A percentile compares a stretch with the other conserved stretches of the same genome.
Evolutionary conservation across 2,329 filamentous ascomycete species (phyloP).

Genomic region (Monosporascus sp.): DNA sequence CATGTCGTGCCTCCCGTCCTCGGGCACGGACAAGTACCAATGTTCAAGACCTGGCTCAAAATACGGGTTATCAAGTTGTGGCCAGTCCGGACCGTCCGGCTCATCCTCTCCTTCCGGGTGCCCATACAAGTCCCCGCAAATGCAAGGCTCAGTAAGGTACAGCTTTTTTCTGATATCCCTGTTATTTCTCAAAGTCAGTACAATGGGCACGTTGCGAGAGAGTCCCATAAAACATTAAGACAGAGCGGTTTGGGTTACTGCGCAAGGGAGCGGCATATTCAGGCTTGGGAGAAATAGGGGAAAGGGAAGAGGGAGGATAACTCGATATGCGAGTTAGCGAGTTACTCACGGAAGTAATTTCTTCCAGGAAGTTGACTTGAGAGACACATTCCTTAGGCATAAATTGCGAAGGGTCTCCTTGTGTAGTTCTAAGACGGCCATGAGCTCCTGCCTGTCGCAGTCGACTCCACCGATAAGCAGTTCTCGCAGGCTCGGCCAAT

Average conservation of each 20-base stretch:
- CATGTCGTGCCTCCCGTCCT: slow-evolving; percentile 6
- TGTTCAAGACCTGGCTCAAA: slow-evolving; percentile 6
- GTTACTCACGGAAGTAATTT: slow-evolving; percentile 12
- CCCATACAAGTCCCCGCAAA: slow-evolving; percentile 20
- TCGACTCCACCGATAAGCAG: slow-evolving; percentile 17
- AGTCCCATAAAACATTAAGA: too few species aligned
- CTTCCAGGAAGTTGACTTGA: slow-evolving; percentile 19
- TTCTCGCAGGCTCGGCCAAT: slow-evolving; percentile 17
- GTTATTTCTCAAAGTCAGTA: neutral
- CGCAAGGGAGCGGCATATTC: neutral
- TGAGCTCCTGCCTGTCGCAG: slow-evolving; percentile 18
- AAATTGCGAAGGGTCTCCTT: slow-evolving; percentile 18
- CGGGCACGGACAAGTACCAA: slow-evolving; percentile 15
- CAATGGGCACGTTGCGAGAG: too few species aligned
- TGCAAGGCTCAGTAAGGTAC: slow-evolving; percentile 15
- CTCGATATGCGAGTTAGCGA: neutral
- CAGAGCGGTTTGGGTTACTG: too few species aligned
- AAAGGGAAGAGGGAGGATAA: neutral
- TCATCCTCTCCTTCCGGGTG: slow-evolving; percentile 9
- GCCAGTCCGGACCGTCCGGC: too few species aligned
- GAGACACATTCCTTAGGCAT: slow-evolving; percentile 17
- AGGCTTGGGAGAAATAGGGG: neutral
- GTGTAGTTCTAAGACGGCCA: slow-evolving; percentile 17
- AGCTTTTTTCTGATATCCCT: slow-evolving; percentile 18
- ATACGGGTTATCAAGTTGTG: neutral